Conservation (phyloP, 1,284 basidiomycete species). For the Cryptococcus sp. region DNA sequence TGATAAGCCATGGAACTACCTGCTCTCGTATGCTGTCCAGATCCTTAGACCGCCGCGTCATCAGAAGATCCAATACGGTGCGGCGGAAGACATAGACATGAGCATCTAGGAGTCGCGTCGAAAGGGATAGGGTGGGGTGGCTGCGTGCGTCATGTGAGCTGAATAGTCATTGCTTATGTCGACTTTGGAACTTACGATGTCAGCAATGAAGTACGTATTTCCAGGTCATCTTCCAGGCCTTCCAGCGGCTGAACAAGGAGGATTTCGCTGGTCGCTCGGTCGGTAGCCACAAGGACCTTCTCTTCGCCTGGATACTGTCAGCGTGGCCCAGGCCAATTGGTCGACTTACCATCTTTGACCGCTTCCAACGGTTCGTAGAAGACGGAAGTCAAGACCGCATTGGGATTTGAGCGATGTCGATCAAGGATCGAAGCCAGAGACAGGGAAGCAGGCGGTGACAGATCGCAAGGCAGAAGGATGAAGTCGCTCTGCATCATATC, state of each 20-base stretch:
- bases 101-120: slow-evolving; percentile 73
- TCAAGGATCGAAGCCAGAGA: slow-evolving; percentile 72
- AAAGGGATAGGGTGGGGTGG: slow-evolving; percentile 71
- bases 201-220: slow-evolving; percentile 71
- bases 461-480: slow-evolving; percentile 87
- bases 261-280: slow-evolving; percentile 61
- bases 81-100: slow-evolving; percentile 86
- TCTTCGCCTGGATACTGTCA: slow-evolving; percentile 37
- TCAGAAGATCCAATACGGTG: slow-evolving; percentile 70
- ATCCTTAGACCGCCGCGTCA: slow-evolving; percentile 61
- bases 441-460: slow-evolving; percentile 73
- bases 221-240: slow-evolving; percentile 67
- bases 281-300: slow-evolving; percentile 45
- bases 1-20: slow-evolving; percentile 85
- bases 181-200: slow-evolving; percentile 56
- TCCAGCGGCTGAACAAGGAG: slow-evolving; percentile 68
- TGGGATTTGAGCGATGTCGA: slow-evolving; percentile 75
- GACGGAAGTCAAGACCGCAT: slow-evolving; percentile 70
- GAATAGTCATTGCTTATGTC: neutral
- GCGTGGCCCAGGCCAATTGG: neutral
- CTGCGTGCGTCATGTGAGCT: slow-evolving; percentile 51
- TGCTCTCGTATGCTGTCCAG: slow-evolving; percentile 81
- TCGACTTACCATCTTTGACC: slow-evolving; percentile 49
- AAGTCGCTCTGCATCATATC: slow-evolving; percentile 65
- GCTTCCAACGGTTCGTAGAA: slow-evolving; percentile 66